phyloP scores from a whole-genome alignment of 2,329 filamentous ascomycete genomes.

The Purpureocillium takamizusanense region DNA sequence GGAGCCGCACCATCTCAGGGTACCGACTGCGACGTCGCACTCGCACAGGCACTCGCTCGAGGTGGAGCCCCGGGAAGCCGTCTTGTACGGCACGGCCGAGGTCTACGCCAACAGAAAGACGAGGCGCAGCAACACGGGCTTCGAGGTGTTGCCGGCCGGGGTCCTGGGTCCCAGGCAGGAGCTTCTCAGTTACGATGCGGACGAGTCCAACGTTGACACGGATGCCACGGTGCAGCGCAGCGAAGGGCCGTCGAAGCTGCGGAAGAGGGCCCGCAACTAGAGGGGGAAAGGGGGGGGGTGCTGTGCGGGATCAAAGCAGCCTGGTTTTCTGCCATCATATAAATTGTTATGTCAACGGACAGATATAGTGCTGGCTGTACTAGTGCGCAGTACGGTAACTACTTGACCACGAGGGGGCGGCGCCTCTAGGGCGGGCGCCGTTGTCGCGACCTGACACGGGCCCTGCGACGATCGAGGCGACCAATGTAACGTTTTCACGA shows the following conservation, averaged over 20 bases:
- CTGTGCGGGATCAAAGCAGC: no score
- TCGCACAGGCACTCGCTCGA: no score
- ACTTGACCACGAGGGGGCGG: no score
- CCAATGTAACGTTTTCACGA: background rate
- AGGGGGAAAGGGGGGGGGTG: no score
- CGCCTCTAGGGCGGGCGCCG: no score
- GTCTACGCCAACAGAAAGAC: slow-evolving; percentile 6
- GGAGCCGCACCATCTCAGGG: background rate
- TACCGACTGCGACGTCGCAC: background rate
- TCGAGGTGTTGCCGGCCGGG: slow-evolving; percentile 8
- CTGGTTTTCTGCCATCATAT: background rate
- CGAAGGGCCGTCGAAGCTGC: background rate
- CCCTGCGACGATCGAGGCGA: no score
- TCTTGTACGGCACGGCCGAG: slow-evolving; percentile 5
- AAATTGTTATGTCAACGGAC: background rate
- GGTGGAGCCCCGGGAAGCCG: background rate
- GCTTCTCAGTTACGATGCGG: background rate
- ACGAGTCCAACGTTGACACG: background rate
- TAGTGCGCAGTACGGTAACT: no score
- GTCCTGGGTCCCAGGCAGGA: slow-evolving; percentile 5
- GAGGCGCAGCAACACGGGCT: slow-evolving; percentile 4
- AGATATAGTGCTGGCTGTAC: no score
- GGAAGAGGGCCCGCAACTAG: background rate
- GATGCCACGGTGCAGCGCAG: background rate
- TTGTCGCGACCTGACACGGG: no score